Evolutionary conservation across 1,139 yeast genomes (phyloP).

Genomic region (Zygosaccharomyces sapae): DNA sequence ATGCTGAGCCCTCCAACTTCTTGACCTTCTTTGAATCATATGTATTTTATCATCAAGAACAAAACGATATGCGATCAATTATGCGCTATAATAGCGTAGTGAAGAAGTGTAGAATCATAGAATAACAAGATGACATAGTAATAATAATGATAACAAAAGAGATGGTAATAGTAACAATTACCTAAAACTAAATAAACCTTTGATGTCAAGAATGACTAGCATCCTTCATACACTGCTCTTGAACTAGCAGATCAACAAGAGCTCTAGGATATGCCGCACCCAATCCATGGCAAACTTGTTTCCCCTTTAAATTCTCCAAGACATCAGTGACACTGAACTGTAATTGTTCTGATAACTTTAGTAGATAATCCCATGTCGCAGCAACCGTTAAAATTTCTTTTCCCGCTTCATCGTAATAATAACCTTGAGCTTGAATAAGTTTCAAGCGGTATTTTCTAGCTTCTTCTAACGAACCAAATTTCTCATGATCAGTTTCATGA

Average conservation of each 20-base stretch:
- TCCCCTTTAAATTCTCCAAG: constrained; percentile 57
- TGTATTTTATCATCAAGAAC: constrained; percentile 1
- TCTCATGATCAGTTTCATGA: constrained; percentile 14
- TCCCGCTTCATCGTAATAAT: constrained; percentile 27
- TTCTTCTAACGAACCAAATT: constrained; percentile 7
- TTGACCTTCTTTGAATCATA: neutral
- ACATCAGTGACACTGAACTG: constrained; percentile 56
- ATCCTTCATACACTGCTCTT: constrained; percentile 3
- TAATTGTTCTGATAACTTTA: constrained; percentile 44
- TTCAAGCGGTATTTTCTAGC: constrained; percentile 5
- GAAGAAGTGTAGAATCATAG: neutral
- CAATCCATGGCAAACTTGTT: constrained; percentile 72
- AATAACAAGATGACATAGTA: neutral
- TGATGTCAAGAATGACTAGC: neutral
- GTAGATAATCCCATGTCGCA: constrained; percentile 77
- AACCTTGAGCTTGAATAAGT: constrained; percentile 1
- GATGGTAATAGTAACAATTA: neutral
- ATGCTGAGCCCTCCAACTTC: neutral
- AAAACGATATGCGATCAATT: neutral
- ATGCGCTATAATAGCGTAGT: too few relatives aligned
- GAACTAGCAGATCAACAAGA: constrained; percentile 42
- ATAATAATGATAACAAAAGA: neutral
- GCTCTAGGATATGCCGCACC: constrained; percentile 74
- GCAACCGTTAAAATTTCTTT: constrained; percentile 60
- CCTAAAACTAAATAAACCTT: neutral